These are phyloP conservation scores for Jatropha curcas DNA, from an alignment of 345 rosid genomes.

Conservation along the genomic window DNA sequence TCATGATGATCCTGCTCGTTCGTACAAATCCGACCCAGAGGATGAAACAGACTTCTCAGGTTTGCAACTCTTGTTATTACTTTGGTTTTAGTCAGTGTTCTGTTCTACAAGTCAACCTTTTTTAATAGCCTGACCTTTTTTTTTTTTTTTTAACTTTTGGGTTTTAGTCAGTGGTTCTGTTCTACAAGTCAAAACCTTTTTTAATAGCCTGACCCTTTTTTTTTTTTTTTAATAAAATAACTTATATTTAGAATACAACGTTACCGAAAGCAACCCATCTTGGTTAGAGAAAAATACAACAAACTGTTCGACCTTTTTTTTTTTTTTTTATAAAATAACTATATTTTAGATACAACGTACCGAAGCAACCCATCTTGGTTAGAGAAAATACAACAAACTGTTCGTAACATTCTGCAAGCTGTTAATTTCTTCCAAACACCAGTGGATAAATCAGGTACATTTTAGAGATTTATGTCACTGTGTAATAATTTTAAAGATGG, in stretches of 20 bases:
- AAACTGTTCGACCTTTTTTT: too few species aligned
- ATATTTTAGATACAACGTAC: constrained; percentile 42
- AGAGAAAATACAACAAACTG: constrained; percentile 72
- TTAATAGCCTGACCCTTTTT: too few species aligned
- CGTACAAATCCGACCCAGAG: constrained; percentile 49
- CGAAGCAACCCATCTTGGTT: constrained; percentile 65
- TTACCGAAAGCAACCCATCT: too few species aligned
- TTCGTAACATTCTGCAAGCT: constrained; percentile 58
- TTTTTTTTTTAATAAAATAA: too few species aligned
- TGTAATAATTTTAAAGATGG: constrained; percentile 4
- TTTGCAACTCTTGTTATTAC: constrained; percentile 25
- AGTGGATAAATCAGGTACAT: constrained; percentile 66
- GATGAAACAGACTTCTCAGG: constrained; percentile 64
- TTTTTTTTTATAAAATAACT: neutral
- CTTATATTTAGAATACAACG: too few species aligned
- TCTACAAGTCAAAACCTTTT: too few species aligned
- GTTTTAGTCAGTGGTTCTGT: too few species aligned
- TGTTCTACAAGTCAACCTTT: neutral
- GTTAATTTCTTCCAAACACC: constrained; percentile 76
- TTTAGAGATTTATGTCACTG: constrained; percentile 7
- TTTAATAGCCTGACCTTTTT: too few species aligned
- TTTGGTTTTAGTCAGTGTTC: neutral
- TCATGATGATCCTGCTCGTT: constrained; percentile 48
- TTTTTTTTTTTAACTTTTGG: too few species aligned
- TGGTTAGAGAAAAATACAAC: too few species aligned